phyloP scores from a whole-genome alignment of 768 basidiomycete genomes.

The Piloderma croceum region DNA sequence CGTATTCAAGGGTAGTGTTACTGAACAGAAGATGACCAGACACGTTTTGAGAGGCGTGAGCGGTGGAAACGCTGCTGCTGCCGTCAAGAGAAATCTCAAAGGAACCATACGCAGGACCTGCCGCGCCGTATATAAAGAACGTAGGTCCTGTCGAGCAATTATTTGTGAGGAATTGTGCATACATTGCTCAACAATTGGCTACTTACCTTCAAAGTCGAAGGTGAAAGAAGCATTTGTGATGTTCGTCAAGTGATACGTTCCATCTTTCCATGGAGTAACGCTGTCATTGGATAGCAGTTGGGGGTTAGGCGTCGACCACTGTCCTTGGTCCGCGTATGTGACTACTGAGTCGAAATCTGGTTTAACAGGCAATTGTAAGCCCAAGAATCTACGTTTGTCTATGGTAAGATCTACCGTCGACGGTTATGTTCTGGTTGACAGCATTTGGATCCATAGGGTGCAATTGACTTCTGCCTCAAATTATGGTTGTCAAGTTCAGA shows the following conservation, averaged over 20 bases:
- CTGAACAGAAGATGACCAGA: constrained; percentile 30
- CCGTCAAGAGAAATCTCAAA: constrained; percentile 38
- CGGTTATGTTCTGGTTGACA: no score
- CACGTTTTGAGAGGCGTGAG: constrained; percentile 30
- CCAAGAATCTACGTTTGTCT: no score
- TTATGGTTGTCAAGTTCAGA: no score
- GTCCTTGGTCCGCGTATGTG: constrained; percentile 33
- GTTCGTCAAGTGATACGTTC: constrained; percentile 40
- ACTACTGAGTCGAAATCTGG: constrained; percentile 45
- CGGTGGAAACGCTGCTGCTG: constrained; percentile 21
- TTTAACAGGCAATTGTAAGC: no score
- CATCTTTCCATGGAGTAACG: constrained; percentile 35
- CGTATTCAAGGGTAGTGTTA: constrained; percentile 32
- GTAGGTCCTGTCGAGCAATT: constrained; percentile 30
- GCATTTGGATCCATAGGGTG: no score
- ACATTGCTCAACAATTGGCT: constrained; percentile 1
- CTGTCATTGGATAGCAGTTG: constrained; percentile 31
- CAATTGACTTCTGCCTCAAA: no score
- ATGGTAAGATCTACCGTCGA: no score
- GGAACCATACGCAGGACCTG: constrained; percentile 39
- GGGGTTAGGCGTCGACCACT: constrained; percentile 44
- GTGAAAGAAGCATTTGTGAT: constrained; percentile 29
- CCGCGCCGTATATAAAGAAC: constrained; percentile 37
- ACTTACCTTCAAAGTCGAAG: constrained; percentile 41
- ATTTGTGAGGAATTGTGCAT: background rate